Percentiles rank a stretch among this genome's conserved stretches.
phyloP scores from a whole-genome alignment of 257 asterid species.

The Ballota nigra region DNA sequence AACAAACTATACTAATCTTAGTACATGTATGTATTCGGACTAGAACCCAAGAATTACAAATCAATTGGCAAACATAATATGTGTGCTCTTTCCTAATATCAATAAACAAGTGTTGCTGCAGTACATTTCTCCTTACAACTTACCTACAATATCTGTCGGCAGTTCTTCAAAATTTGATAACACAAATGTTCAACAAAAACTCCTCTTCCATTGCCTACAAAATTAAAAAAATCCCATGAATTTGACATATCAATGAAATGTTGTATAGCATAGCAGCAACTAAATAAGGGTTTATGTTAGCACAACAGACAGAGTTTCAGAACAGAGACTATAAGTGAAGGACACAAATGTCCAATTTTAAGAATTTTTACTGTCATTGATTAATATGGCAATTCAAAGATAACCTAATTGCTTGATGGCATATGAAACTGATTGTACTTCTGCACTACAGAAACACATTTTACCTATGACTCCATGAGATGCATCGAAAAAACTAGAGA shows the following conservation, averaged over 20 bases:
- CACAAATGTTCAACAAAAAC: background rate
- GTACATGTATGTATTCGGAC: background rate
- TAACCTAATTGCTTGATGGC: background rate
- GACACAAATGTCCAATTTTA: background rate
- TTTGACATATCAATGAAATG: background rate
- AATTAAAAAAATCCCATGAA: background rate
- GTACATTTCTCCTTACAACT: background rate
- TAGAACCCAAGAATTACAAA: background rate
- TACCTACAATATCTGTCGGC: background rate
- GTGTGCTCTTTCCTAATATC: background rate
- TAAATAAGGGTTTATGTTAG: background rate
- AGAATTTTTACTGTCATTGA: background rate
- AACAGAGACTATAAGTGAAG: background rate
- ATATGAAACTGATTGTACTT: background rate
- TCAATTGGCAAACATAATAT: slow-evolving; percentile 2
- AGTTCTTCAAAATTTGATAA: background rate
- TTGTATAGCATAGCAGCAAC: background rate
- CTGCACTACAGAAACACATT: background rate
- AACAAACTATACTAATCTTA: background rate
- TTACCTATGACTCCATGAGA: background rate
- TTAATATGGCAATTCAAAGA: background rate
- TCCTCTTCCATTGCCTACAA: background rate
- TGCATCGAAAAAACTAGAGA: background rate
- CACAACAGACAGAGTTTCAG: background rate
- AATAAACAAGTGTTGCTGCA: background rate